These are phyloP conservation scores for Pseudogymnoascus sp. DNA, from an alignment of 2,329 filamentous ascomycete genomes.

Conservation along the genomic window DNA sequence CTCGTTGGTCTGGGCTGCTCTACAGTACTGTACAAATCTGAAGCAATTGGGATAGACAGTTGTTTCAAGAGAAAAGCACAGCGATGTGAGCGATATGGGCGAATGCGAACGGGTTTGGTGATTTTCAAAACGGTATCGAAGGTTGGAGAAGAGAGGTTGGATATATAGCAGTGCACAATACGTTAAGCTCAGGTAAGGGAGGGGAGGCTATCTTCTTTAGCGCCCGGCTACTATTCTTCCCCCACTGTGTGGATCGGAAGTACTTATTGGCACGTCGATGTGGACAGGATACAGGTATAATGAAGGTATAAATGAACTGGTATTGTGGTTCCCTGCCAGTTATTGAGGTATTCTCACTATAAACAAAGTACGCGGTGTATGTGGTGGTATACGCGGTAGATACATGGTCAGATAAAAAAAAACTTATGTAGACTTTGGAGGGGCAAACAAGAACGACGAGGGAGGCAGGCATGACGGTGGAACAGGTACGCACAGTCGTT, in stretches of 20 bases:
- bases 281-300: neutral
- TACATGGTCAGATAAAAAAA: neutral
- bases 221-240: conserved; percentile 4
- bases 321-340: neutral
- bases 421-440: neutral
- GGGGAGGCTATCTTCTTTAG: neutral
- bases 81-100: conserved; percentile 3
- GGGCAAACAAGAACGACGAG: neutral
- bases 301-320: neutral
- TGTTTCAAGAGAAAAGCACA: neutral
- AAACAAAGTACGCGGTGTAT: neutral
- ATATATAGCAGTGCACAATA: neutral
- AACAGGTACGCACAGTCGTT: neutral
- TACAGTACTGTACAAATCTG: conserved; percentile 4
- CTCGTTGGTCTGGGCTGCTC: neutral
- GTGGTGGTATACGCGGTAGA: neutral
- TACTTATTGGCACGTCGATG: neutral
- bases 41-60: neutral
- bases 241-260: neutral
- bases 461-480: neutral
- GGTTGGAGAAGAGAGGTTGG: neutral
- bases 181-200: neutral
- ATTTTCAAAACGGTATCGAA: neutral
- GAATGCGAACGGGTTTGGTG: neutral
- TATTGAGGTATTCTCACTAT: neutral